phyloP scores from a whole-genome alignment of 805 yeast genomes.

The Tetrapisispora phaffii region DNA sequence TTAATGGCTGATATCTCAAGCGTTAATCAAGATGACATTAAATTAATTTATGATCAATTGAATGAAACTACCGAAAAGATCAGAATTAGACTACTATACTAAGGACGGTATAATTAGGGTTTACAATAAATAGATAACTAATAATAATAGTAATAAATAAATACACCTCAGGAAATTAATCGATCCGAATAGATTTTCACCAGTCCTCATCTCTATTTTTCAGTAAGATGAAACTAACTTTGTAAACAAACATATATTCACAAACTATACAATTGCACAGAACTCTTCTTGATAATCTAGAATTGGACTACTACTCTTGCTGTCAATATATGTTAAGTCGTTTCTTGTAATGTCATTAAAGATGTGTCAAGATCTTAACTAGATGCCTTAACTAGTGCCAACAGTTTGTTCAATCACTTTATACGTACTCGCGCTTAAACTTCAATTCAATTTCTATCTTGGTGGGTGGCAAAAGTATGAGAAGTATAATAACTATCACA shows the following conservation, averaged over 20 bases:
- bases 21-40: slow-evolving; percentile 74
- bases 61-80: slow-evolving; percentile 86
- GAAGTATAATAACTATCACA: not conserved
- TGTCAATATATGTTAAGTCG: no score
- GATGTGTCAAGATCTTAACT: no score
- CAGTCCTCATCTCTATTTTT: no score
- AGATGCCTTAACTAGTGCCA: no score
- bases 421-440: not conserved
- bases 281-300: no score
- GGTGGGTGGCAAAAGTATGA: slow-evolving; percentile 20
- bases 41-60: slow-evolving; percentile 70
- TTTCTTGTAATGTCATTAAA: no score
- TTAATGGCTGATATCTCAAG: slow-evolving; percentile 94
- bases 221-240: no score
- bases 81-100: slow-evolving; percentile 82
- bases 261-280: no score
- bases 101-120: not conserved
- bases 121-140: not conserved
- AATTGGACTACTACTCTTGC: no score
- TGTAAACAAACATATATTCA: no score
- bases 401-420: not conserved
- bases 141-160: not conserved
- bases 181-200: no score
- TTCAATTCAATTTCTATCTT: slow-evolving; percentile 2
- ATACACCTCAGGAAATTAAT: no score